Conservation (phyloP, 306 rosid genomes). For the Trifolium fragiferum region DNA sequence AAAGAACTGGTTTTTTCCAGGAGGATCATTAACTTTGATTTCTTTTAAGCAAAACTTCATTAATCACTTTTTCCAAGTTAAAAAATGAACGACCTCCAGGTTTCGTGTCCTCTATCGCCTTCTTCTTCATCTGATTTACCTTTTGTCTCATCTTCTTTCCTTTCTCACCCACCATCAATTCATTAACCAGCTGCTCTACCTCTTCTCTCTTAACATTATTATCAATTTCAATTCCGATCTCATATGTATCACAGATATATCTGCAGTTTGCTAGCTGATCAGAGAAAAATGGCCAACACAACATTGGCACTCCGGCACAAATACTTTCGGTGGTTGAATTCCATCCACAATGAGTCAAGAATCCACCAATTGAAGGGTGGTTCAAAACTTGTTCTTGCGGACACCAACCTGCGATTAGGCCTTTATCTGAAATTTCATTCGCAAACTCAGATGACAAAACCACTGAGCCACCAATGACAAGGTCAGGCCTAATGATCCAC, state of each 20-base stretch:
- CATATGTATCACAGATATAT: conserved; percentile 14
- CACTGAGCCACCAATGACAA: not conserved
- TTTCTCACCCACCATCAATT: conserved; percentile 39
- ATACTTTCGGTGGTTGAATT: conserved; percentile 26
- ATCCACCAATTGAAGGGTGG: conserved; percentile 26
- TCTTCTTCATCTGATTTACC: conserved; percentile 12
- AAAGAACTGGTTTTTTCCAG: too few relatives aligned
- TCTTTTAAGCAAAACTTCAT: conserved; percentile 19
- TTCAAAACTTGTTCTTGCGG: not conserved
- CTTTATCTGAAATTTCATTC: conserved; percentile 3
- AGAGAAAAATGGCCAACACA: conserved; percentile 41
- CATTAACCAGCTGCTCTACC: conserved; percentile 35
- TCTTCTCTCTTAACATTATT: conserved; percentile 34
- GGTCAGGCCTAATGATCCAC: not conserved
- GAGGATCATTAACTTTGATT: not conserved
- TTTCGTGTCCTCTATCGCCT: conserved; percentile 20
- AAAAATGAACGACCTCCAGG: conserved; percentile 30
- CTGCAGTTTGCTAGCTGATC: conserved; percentile 21
- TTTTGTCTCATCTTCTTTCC: conserved; percentile 39
- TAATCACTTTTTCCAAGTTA: conserved; percentile 37
- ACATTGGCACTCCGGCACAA: conserved; percentile 36
- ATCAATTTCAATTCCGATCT: conserved; percentile 33
- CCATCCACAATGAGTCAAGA: conserved; percentile 37
- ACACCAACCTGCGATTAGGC: conserved; percentile 1
- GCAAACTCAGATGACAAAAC: not conserved